A percentile compares a stretch with the other conserved stretches of the same genome.
Evolutionary conservation across 129 eudicot species (phyloP).

Genomic region (Heracleum sosnowskyi): DNA sequence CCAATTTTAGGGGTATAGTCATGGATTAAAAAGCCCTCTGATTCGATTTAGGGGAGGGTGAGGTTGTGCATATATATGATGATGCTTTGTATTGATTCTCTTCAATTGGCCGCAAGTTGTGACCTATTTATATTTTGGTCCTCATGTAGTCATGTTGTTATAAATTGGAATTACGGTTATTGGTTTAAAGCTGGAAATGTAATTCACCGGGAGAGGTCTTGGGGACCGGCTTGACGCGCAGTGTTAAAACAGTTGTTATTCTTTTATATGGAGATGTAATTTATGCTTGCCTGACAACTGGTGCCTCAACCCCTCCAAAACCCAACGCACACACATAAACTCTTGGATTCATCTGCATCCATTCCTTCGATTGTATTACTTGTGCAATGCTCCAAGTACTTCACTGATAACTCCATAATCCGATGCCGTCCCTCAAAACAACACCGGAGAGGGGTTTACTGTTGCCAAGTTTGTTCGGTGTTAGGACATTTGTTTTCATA

Average conservation of each 20-base stretch:
- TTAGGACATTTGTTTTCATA: neutral
- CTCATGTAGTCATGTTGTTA: too few species aligned
- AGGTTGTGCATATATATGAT: neutral
- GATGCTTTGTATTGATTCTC: neutral
- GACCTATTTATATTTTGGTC: constrained; percentile 11
- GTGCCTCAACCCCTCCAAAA: too few species aligned
- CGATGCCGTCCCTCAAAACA: too few species aligned
- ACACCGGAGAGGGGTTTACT: neutral
- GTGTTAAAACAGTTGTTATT: constrained; percentile 7
- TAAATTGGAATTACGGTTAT: neutral
- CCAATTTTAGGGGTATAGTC: constrained; percentile 13
- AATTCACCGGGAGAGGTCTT: neutral
- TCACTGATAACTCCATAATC: too few species aligned
- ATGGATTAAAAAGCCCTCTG: constrained; percentile 1
- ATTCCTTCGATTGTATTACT: neutral
- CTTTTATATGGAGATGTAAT: neutral
- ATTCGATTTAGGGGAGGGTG: neutral
- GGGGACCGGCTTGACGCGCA: neutral
- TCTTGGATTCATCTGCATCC: too few species aligned
- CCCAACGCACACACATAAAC: too few species aligned
- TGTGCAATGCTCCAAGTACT: too few species aligned
- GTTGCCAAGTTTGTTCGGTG: neutral
- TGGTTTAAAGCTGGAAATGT: neutral
- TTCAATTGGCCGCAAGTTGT: neutral
- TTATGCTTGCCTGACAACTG: neutral